These are phyloP conservation scores for Plantago elongata DNA, from an alignment of 257 asterid species.

Conservation along the genomic window DNA sequence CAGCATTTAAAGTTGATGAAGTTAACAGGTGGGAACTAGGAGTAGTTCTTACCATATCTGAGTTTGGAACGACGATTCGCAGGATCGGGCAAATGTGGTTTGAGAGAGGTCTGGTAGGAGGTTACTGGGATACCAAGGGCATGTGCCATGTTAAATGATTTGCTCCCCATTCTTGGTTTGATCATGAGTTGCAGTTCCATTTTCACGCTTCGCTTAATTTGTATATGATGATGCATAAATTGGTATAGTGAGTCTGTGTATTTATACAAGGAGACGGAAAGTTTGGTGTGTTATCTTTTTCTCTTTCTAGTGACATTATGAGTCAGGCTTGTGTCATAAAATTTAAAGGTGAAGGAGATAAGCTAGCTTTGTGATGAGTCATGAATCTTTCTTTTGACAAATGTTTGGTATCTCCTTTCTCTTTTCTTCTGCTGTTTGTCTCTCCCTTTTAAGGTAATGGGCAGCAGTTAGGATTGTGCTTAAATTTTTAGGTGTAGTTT, in stretches of 20 bases:
- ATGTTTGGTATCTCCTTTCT: no score
- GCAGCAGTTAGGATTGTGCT: no score
- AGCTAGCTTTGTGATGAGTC: background rate
- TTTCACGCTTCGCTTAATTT: background rate
- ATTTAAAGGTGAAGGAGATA: background rate
- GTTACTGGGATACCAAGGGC: conserved; percentile 33
- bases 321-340: conserved; percentile 5
- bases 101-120: conserved; percentile 20
- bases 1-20: background rate
- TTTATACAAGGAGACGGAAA: background rate
- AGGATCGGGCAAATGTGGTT: conserved; percentile 20
- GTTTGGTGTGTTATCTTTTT: background rate
- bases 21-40: background rate
- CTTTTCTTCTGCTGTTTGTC: no score
- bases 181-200: conserved; percentile 22
- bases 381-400: background rate
- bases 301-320: background rate
- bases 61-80: conserved; percentile 33
- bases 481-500: no score
- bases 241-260: background rate
- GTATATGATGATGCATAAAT: background rate
- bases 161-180: conserved; percentile 21
- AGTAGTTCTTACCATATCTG: conserved; percentile 21
- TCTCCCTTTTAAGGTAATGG: no score
- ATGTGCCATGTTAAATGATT: conserved; percentile 20